These are phyloP conservation scores for Zygosaccharomyces rouxii DNA, from an alignment of 805 yeast species.

Conservation along the genomic window DNA sequence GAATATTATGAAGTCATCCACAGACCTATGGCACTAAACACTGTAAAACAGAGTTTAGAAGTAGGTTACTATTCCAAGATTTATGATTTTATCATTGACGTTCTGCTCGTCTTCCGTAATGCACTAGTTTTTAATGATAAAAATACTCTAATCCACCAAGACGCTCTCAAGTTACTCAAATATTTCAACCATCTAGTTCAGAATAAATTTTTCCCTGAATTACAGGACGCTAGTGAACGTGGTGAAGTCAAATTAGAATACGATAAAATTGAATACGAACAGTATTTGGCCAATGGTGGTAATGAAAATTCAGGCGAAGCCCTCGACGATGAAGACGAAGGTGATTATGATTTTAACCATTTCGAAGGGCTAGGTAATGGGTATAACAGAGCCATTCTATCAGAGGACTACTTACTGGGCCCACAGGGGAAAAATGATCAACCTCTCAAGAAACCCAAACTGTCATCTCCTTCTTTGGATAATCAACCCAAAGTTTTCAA, in stretches of 20 bases:
- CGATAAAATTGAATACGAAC: slow-evolving; percentile 31
- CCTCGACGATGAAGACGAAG: slow-evolving; percentile 20
- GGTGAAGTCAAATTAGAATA: slow-evolving; percentile 32
- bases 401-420: slow-evolving; percentile 31
- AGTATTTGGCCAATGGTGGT: slow-evolving; percentile 25
- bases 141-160: slow-evolving; percentile 64
- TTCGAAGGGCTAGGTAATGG: slow-evolving; percentile 35
- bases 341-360: slow-evolving; percentile 29
- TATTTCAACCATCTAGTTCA: slow-evolving; percentile 41
- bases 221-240: slow-evolving; percentile 29
- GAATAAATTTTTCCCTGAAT: slow-evolving; percentile 26
- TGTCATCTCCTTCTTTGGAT: slow-evolving; percentile 13
- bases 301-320: slow-evolving; percentile 15
- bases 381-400: slow-evolving; percentile 27
- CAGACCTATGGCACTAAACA: slow-evolving; percentile 67
- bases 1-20: slow-evolving; percentile 73
- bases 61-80: slow-evolving; percentile 50
- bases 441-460: slow-evolving; percentile 11
- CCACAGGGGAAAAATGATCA: slow-evolving; percentile 14
- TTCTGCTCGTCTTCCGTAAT: slow-evolving; percentile 65
- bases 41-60: slow-evolving; percentile 51
- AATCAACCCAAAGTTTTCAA: slow-evolving; percentile 25
- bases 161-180: slow-evolving; percentile 57
- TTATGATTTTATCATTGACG: slow-evolving; percentile 54
- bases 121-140: slow-evolving; percentile 77